phyloP scores from a whole-genome alignment of 75 land plant species.

The Pseudotsuga menziesii region DNA sequence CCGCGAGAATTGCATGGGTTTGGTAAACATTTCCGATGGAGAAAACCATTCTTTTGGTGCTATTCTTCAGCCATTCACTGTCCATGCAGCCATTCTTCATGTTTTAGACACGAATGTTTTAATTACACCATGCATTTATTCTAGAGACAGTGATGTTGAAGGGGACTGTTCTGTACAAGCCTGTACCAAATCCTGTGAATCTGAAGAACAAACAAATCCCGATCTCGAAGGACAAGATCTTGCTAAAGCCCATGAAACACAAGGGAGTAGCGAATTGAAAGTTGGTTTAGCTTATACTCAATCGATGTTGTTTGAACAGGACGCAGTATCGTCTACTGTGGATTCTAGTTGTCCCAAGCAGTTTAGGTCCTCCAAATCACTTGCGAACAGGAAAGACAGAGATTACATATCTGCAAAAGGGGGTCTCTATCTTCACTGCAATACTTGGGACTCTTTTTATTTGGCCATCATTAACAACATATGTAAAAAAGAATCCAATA shows the following conservation, averaged over 20 bases:
- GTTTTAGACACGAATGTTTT: slow-evolving; percentile 7
- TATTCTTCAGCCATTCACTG: slow-evolving; percentile 58
- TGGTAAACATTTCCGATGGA: slow-evolving; percentile 43
- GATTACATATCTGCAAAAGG: background rate
- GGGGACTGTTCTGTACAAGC: background rate
- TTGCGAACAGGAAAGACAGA: background rate
- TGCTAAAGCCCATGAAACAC: background rate
- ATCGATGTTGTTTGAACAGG: background rate
- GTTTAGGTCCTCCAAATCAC: background rate
- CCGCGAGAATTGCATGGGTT: slow-evolving; percentile 29
- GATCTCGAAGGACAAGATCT: background rate
- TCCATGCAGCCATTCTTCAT: slow-evolving; percentile 48
- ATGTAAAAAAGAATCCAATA: background rate
- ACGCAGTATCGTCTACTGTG: background rate
- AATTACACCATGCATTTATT: background rate
- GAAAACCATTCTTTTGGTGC: slow-evolving; percentile 34
- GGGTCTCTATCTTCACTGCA: slow-evolving; percentile 3
- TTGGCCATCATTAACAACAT: slow-evolving; percentile 11
- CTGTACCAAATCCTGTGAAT: background rate
- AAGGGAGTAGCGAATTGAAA: background rate
- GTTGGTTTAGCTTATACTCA: background rate
- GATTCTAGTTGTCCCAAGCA: background rate
- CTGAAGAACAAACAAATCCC: background rate
- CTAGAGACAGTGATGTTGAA: background rate
- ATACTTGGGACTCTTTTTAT: slow-evolving; percentile 37